These are phyloP conservation scores for Saccharata proteae DNA, from an alignment of 2,329 filamentous ascomycete species.

Conservation along the genomic window DNA sequence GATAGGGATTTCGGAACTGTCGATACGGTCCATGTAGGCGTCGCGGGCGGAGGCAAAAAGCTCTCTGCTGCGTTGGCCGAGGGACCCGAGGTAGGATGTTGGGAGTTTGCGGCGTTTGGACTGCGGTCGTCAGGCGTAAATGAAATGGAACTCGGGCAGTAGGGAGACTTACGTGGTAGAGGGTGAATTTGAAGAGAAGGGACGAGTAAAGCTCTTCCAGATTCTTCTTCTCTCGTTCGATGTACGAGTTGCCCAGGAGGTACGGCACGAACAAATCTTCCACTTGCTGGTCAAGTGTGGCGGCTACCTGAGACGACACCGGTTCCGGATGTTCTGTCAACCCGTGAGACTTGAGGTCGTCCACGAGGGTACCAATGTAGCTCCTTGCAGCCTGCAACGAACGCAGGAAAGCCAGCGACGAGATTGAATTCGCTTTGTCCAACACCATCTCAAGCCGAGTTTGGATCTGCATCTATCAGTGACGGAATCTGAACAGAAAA, in stretches of 20 bases:
- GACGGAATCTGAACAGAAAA: not conserved
- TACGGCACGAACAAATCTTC: constrained; percentile 57
- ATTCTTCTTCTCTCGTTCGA: constrained; percentile 52
- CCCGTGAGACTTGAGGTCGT: constrained; percentile 88
- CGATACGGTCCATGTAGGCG: constrained; percentile 77
- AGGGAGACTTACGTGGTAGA: constrained; percentile 55
- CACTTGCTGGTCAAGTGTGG: constrained; percentile 53
- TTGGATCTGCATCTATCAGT: constrained; percentile 46
- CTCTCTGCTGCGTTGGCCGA: constrained; percentile 83
- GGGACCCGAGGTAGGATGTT: constrained; percentile 81
- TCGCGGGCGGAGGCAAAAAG: constrained; percentile 79
- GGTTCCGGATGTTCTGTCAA: constrained; percentile 91
- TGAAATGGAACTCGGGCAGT: constrained; percentile 11
- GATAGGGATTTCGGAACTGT: constrained; percentile 75
- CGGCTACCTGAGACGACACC: constrained; percentile 72
- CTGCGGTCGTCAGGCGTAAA: constrained; percentile 12
- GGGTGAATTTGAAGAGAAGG: constrained; percentile 87
- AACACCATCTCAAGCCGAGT: constrained; percentile 90
- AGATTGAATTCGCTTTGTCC: constrained; percentile 86
- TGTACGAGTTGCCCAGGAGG: constrained; percentile 52
- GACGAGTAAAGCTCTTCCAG: constrained; percentile 80
- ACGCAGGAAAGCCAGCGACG: constrained; percentile 80
- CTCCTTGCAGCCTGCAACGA: constrained; percentile 82
- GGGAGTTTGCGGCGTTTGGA: constrained; percentile 76
- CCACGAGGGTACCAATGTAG: constrained; percentile 77